phyloP scores from a whole-genome alignment of 495 filamentous ascomycete species.

The Penicillium alfredii region DNA sequence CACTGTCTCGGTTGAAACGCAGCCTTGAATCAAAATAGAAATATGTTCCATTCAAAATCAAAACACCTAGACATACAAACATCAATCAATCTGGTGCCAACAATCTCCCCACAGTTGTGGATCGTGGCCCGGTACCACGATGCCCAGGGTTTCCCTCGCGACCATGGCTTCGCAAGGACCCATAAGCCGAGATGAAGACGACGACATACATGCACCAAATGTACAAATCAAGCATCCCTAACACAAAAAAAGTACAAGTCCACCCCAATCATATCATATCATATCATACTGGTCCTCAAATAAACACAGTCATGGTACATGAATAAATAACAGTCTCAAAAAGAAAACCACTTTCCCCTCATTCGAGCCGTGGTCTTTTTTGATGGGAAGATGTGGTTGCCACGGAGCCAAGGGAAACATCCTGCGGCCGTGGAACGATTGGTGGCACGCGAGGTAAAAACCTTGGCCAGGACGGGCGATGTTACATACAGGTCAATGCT shows the following conservation, averaged over 20 bases:
- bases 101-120: background rate
- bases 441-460: conserved; percentile 5
- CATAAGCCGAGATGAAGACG: background rate
- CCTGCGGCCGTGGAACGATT: conserved; percentile 1
- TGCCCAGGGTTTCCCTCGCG: background rate
- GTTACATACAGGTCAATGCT: too few species aligned
- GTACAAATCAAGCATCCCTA: too few species aligned
- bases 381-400: background rate
- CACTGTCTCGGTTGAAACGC: too few species aligned
- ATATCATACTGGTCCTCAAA: background rate
- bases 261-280: background rate
- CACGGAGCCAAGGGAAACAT: conserved; percentile 7
- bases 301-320: background rate
- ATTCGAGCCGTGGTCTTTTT: conserved; percentile 1
- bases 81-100: too few species aligned
- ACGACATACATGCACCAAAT: background rate
- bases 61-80: conserved; percentile 2
- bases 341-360: too few species aligned
- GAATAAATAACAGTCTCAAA: background rate
- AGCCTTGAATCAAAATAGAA: too few species aligned
- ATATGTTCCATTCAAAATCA: background rate
- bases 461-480: conserved; percentile 5
- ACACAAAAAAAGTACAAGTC: background rate
- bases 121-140: background rate
- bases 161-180: conserved; percentile 5